Conservation (phyloP, 2,329 filamentous ascomycete genomes). For the Penicillium psychrosexuale region DNA sequence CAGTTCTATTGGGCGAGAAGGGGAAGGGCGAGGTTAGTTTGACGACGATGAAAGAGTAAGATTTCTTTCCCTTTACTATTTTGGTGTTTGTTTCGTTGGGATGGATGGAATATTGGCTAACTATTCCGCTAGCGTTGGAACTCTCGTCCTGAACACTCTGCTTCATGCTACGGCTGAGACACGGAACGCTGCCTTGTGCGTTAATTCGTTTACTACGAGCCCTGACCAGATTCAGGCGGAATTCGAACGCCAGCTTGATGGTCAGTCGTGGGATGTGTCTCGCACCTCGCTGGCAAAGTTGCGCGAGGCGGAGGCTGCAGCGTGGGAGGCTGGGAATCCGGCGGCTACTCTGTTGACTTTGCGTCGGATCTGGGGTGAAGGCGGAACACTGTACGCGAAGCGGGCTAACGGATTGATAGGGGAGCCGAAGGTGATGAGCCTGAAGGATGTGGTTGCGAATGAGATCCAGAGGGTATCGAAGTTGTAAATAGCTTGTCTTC, state of each 20-base stretch:
- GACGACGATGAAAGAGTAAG: constrained; percentile 69
- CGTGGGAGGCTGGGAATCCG: constrained; percentile 55
- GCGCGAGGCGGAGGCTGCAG: constrained; percentile 55
- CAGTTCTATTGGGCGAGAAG: constrained; percentile 57
- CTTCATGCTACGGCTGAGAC: constrained; percentile 51
- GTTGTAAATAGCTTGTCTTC: constrained; percentile 3
- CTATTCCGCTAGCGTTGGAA: constrained; percentile 56
- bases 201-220: constrained; percentile 69
- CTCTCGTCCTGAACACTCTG: constrained; percentile 61
- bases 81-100: neutral
- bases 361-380: constrained; percentile 68
- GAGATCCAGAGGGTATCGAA: constrained; percentile 17
- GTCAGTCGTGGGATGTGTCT: constrained; percentile 52
- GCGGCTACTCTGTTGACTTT: constrained; percentile 58
- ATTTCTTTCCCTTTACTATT: constrained; percentile 13
- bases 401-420: constrained; percentile 63
- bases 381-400: constrained; percentile 66
- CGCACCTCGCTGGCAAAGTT: constrained; percentile 56
- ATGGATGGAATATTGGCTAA: constrained; percentile 1
- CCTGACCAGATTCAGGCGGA: constrained; percentile 62
- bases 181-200: constrained; percentile 58
- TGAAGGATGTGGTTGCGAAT: constrained; percentile 48
- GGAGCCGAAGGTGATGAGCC: constrained; percentile 51
- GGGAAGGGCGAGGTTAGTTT: constrained; percentile 63
- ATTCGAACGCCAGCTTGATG: constrained; percentile 63